phyloP scores from a whole-genome alignment of 441 rosid genomes.

The Pelargonium australe region DNA sequence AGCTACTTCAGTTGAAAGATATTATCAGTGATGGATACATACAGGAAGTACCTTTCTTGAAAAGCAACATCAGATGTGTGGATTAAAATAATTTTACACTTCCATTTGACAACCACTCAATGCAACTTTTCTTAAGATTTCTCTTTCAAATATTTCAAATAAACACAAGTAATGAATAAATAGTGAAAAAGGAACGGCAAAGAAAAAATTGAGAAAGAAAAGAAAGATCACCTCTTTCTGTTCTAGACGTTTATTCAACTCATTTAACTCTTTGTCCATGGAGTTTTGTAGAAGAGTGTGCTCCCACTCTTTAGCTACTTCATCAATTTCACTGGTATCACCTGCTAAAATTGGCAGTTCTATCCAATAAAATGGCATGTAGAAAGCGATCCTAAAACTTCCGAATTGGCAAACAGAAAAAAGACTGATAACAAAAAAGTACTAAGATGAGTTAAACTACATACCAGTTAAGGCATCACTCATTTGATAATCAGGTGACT shows the following conservation, averaged over 20 bases:
- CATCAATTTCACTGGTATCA: slow-evolving; percentile 74
- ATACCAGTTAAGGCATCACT: slow-evolving; percentile 63
- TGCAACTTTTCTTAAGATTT: background rate
- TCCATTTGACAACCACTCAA: background rate
- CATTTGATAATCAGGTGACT: slow-evolving; percentile 73
- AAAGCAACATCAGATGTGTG: background rate
- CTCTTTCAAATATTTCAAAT: background rate
- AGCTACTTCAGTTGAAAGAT: background rate
- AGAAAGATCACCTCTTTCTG: slow-evolving; percentile 75
- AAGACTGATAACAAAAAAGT: background rate
- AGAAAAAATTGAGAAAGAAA: background rate
- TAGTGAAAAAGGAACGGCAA: too few relatives aligned
- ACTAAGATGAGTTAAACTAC: background rate
- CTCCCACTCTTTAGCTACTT: slow-evolving; percentile 95
- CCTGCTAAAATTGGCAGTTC: slow-evolving; percentile 33
- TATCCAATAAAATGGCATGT: slow-evolving; percentile 10
- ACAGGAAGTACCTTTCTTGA: background rate
- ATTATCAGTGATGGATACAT: background rate
- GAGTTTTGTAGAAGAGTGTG: slow-evolving; percentile 82
- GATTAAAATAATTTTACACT: background rate
- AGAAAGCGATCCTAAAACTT: slow-evolving; percentile 9
- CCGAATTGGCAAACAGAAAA: background rate
- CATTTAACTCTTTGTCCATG: slow-evolving; percentile 90
- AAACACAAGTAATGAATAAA: background rate
- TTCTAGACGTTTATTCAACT: slow-evolving; percentile 77